Conservation (phyloP, 176 grass and related monocot genomes). For the Pontederia crassipes region DNA sequence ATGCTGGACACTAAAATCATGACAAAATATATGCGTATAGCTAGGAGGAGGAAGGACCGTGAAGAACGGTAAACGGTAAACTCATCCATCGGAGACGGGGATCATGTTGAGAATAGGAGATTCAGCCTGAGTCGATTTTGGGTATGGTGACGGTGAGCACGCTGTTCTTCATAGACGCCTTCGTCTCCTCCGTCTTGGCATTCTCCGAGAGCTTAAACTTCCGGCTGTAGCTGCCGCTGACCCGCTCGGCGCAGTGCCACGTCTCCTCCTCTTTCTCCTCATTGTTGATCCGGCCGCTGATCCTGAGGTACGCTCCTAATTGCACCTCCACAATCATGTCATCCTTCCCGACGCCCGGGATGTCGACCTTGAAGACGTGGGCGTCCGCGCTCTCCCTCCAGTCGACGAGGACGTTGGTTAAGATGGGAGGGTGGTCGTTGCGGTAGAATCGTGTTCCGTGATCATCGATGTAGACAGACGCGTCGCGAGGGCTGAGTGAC, state of each 20-base stretch:
- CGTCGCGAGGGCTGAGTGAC: no score
- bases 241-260: conserved; percentile 57
- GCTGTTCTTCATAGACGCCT: conserved; percentile 35
- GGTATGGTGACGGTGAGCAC: conserved; percentile 51
- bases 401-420: neutral
- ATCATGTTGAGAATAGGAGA: conserved; percentile 23
- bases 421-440: neutral
- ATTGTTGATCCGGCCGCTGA: conserved; percentile 34
- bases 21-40: no score
- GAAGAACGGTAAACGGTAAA: no score
- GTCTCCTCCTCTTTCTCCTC: conserved; percentile 39
- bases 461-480: neutral
- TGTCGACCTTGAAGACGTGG: conserved; percentile 2
- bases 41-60: no score
- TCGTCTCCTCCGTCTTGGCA: conserved; percentile 27
- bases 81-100: conserved; percentile 31
- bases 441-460: neutral
- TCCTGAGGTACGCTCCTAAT: conserved; percentile 8
- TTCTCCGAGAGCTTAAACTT: conserved; percentile 39
- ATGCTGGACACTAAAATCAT: no score
- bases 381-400: neutral
- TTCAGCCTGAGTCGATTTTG: conserved; percentile 33
- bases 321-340: conserved; percentile 3
- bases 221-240: conserved; percentile 32
- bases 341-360: conserved; percentile 1